Conservation (phyloP, 371 early-diverging fungal genomes). For the Basidiobolus meristosporus region DNA sequence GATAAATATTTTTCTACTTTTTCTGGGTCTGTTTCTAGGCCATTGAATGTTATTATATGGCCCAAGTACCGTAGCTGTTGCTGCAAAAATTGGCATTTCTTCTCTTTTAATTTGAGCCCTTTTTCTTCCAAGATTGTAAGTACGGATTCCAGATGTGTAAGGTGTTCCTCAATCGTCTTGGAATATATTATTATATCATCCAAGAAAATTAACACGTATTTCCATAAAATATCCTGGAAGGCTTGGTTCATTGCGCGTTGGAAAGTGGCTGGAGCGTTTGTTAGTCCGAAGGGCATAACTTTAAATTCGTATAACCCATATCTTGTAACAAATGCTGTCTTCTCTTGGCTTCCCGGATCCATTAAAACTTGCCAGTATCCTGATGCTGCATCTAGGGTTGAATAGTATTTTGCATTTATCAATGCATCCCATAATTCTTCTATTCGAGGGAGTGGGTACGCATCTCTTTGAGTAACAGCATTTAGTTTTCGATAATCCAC, state of each 20-base stretch:
- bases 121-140: constrained; percentile 10
- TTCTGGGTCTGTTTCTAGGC: constrained; percentile 5
- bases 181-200: constrained; percentile 24
- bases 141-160: constrained; percentile 9
- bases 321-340: constrained; percentile 15
- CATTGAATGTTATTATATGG: constrained; percentile 9
- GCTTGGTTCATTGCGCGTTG: constrained; percentile 13
- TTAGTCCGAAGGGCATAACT: constrained; percentile 14
- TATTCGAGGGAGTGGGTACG: constrained; percentile 15
- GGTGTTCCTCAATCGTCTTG: constrained; percentile 10
- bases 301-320: constrained; percentile 10
- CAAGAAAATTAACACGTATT: constrained; percentile 14
- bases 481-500: constrained; percentile 18
- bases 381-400: constrained; percentile 12
- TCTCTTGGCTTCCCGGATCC: constrained; percentile 5
- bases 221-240: constrained; percentile 8
- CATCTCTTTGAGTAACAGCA: constrained; percentile 10
- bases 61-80: constrained; percentile 14
- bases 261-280: constrained; percentile 13
- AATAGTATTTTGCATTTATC: constrained; percentile 7
- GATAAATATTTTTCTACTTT: constrained; percentile 7
- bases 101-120: constrained; percentile 10
- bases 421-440: constrained; percentile 13
- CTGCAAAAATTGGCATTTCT: constrained; percentile 15
- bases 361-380: constrained; percentile 21